Conservation (phyloP, 2,329 filamentous ascomycete species). For the Rhinocladiella mackenziei region DNA sequence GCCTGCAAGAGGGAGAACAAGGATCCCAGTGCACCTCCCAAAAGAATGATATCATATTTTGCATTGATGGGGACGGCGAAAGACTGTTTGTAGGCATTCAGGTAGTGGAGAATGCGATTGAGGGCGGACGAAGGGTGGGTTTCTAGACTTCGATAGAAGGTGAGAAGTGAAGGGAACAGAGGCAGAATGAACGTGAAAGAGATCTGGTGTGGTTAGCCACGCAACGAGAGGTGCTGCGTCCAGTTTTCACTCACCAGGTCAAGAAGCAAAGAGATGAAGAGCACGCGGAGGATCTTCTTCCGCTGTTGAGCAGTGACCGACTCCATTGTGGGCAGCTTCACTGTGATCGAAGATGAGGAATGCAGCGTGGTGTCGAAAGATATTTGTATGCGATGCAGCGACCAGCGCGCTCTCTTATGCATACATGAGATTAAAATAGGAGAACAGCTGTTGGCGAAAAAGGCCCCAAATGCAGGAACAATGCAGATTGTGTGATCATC, state of each 20-base stretch:
- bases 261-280: constrained; percentile 83
- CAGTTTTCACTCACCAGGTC: constrained; percentile 64
- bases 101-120: constrained; percentile 70
- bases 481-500: too few relatives aligned
- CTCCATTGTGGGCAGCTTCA: too few relatives aligned
- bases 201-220: constrained; percentile 55
- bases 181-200: constrained; percentile 98
- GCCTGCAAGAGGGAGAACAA: constrained; percentile 92
- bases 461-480: constrained; percentile 1
- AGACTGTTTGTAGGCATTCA: constrained; percentile 91
- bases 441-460: neutral
- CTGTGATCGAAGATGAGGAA: too few relatives aligned
- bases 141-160: constrained; percentile 90
- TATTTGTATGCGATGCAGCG: constrained; percentile 1
- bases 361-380: neutral
- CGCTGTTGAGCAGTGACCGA: constrained; percentile 46
- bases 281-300: constrained; percentile 78
- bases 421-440: constrained; percentile 4
- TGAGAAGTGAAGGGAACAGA: constrained; percentile 88
- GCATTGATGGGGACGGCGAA: constrained; percentile 92
- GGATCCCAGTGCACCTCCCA: constrained; percentile 89
- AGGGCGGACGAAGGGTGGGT: constrained; percentile 62
- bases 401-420: constrained; percentile 10
- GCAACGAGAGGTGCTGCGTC: neutral
- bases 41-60: constrained; percentile 91